Conservation (phyloP, 176 grass and related monocot species). For the Raddia guianensis region DNA sequence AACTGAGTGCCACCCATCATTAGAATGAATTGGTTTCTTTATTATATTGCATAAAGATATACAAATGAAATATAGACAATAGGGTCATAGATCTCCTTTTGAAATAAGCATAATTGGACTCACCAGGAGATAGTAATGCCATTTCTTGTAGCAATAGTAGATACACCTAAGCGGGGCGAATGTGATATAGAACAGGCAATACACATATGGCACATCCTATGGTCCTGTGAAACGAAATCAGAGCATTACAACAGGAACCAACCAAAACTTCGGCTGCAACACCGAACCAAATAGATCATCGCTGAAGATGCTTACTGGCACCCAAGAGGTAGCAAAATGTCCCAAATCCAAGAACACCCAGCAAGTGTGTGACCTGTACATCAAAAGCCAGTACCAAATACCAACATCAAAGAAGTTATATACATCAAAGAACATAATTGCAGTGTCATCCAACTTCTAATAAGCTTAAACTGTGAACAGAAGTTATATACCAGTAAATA, state of each 20-base stretch:
- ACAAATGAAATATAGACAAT: neutral
- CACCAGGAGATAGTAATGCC: slow-evolving; percentile 98
- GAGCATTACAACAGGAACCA: slow-evolving; percentile 14
- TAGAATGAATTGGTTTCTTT: neutral
- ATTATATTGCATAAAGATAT: neutral
- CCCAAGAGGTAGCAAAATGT: slow-evolving; percentile 97
- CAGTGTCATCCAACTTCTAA: too few relatives aligned
- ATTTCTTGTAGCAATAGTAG: slow-evolving; percentile 98
- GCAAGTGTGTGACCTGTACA: slow-evolving; percentile 88
- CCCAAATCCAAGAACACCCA: slow-evolving; percentile 95
- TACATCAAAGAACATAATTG: too few relatives aligned
- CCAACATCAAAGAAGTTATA: too few relatives aligned
- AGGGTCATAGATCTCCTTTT: neutral
- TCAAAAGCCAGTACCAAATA: slow-evolving; percentile 38
- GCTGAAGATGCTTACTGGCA: slow-evolving; percentile 70
- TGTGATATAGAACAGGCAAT: slow-evolving; percentile 89
- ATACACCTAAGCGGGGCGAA: slow-evolving; percentile 96
- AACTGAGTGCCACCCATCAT: neutral
- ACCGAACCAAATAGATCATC: slow-evolving; percentile 27
- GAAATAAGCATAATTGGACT: slow-evolving; percentile 24
- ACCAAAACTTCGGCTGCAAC: slow-evolving; percentile 1
- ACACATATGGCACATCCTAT: slow-evolving; percentile 89
- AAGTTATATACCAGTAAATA: too few relatives aligned
- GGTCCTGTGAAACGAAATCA: slow-evolving; percentile 56
- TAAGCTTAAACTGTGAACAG: too few relatives aligned